Conservation (phyloP, 164 flowering plant genomes). For the Liriodendron chinense region DNA sequence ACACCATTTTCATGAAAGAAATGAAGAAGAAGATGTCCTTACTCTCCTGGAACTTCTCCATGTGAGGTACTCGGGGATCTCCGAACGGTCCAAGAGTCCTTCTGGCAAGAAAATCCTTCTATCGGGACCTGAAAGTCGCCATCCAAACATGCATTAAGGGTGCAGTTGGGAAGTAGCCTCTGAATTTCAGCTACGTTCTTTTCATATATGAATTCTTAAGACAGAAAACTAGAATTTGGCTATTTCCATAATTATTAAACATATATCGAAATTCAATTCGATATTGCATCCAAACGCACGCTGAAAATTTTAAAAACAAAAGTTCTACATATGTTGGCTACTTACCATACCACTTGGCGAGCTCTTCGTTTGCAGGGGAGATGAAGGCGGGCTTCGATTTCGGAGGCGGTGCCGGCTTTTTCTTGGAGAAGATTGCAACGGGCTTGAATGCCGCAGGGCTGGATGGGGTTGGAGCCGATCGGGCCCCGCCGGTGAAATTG, state of each 20-base stretch:
- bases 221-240: no score
- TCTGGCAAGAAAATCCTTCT: constrained; percentile 95
- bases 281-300: no score
- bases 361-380: constrained; percentile 69
- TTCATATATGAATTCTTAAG: no score
- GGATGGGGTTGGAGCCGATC: constrained; percentile 34
- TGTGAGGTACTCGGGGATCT: constrained; percentile 85
- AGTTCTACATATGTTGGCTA: no score
- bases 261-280: no score
- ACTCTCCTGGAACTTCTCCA: constrained; percentile 99
- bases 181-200: no score
- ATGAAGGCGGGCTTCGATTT: constrained; percentile 47
- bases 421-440: constrained; percentile 82
- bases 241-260: no score
- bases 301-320: no score
- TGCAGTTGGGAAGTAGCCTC: no score
- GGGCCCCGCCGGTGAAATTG: constrained; percentile 33
- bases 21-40: constrained; percentile 22
- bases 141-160: no score
- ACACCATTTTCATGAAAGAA: no score
- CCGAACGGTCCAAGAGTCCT: constrained; percentile 88
- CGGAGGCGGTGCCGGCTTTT: constrained; percentile 49
- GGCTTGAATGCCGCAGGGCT: constrained; percentile 54
- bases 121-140: constrained; percentile 69
- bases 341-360: constrained; percentile 99